Conservation (phyloP, 192 early-diverging fungal species). For the Chytriomyces sp. region DNA sequence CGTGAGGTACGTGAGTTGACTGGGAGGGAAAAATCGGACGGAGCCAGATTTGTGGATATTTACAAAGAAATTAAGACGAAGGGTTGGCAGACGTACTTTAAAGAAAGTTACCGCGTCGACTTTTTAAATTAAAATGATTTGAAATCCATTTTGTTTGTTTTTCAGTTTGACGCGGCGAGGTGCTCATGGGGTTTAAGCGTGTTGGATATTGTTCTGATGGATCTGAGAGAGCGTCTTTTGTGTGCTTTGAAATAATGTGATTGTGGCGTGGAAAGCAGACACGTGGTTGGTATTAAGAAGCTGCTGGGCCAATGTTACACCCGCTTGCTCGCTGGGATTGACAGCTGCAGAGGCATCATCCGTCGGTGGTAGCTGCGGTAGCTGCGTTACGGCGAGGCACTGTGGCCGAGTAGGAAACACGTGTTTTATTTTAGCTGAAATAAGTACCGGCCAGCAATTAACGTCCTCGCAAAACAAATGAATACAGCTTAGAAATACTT, state of each 20-base stretch:
- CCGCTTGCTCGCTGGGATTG: background rate
- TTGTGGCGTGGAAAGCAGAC: too few species aligned
- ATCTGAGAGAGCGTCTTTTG: too few species aligned
- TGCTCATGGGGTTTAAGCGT: too few species aligned
- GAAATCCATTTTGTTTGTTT: background rate
- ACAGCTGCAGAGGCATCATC: background rate
- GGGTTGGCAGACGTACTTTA: conserved; percentile 23
- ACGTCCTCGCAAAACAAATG: background rate
- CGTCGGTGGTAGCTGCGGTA: background rate
- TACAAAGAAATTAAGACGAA: conserved; percentile 13
- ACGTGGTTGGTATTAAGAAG: too few species aligned
- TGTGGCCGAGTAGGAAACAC: background rate
- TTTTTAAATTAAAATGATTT: background rate
- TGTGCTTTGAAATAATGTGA: too few species aligned
- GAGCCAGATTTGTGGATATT: conserved; percentile 22
- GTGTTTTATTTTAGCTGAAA: background rate
- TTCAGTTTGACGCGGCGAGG: too few species aligned
- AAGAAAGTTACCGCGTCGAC: background rate
- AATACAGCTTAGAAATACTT: background rate
- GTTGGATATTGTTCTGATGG: too few species aligned
- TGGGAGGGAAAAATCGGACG: background rate
- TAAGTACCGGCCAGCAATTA: background rate
- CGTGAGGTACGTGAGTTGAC: background rate
- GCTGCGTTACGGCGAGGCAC: background rate
- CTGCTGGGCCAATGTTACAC: too few species aligned